phyloP scores from a whole-genome alignment of 768 basidiomycete genomes.

The Auricularia sp. region DNA sequence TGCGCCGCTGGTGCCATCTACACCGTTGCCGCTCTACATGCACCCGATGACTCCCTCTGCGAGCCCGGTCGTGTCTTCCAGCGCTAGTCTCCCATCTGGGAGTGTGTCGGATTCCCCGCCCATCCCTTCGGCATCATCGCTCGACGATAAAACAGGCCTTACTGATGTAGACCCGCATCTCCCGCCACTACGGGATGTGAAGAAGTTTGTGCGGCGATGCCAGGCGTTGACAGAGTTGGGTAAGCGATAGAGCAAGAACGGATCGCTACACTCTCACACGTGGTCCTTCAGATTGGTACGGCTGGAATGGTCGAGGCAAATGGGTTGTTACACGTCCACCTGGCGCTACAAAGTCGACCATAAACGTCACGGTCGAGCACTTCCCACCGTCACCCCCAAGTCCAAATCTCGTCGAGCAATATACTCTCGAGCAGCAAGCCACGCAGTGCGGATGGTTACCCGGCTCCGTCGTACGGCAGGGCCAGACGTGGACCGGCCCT shows the following conservation, averaged over 20 bases:
- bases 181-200: slow-evolving; percentile 27
- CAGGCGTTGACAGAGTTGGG: slow-evolving; percentile 23
- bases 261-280: neutral
- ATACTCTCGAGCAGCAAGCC: slow-evolving; percentile 8
- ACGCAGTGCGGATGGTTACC: slow-evolving; percentile 8
- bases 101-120: slow-evolving; percentile 14
- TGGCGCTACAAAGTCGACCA: slow-evolving; percentile 18
- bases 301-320: slow-evolving; percentile 23
- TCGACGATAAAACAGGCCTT: slow-evolving; percentile 4
- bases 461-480: slow-evolving; percentile 18
- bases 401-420: slow-evolving; percentile 14
- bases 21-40: slow-evolving; percentile 14
- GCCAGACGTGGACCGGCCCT: slow-evolving; percentile 21
- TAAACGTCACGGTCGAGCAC: slow-evolving; percentile 26
- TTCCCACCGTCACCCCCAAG: slow-evolving; percentile 15
- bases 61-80: slow-evolving; percentile 22
- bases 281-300: slow-evolving; percentile 24
- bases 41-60: slow-evolving; percentile 20
- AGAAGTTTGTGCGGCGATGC: slow-evolving; percentile 27
- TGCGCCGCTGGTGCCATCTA: slow-evolving; percentile 23
- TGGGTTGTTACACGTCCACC: slow-evolving; percentile 19
- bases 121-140: slow-evolving; percentile 17
- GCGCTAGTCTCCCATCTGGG: slow-evolving; percentile 16
- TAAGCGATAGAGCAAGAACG: slow-evolving; percentile 5
- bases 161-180: slow-evolving; percentile 23